phyloP scores from a whole-genome alignment of 148 eudicot genomes.

The Rhododendron molle region DNA sequence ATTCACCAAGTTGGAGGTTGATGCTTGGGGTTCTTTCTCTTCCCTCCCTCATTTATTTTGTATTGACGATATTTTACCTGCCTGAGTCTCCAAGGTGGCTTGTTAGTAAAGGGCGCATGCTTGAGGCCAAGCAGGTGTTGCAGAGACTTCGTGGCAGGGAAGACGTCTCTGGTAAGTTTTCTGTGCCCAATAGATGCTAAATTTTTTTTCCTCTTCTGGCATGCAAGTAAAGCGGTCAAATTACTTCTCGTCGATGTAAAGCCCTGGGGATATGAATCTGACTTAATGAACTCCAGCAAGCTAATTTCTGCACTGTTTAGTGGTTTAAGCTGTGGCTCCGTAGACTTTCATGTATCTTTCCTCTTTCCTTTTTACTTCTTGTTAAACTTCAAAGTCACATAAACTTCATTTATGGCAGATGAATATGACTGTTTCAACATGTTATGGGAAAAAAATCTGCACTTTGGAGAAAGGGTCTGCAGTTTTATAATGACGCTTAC shows the following conservation, averaged over 20 bases:
- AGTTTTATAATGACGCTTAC: neutral
- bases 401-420: neutral
- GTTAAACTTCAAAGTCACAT: neutral
- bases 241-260: neutral
- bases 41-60: conserved; percentile 75
- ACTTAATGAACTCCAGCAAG: neutral
- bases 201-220: neutral
- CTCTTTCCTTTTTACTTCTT: neutral
- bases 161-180: conserved; percentile 65
- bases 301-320: neutral
- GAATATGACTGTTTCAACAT: neutral
- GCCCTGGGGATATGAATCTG: neutral
- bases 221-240: neutral
- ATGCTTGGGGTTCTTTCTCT: conserved; percentile 86
- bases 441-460: neutral
- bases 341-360: neutral
- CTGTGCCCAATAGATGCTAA: neutral
- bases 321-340: neutral
- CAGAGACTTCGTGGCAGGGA: conserved; percentile 73
- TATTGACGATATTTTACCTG: conserved; percentile 50
- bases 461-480: conserved; percentile 2
- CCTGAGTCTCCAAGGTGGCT: conserved; percentile 99
- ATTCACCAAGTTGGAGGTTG: conserved; percentile 76
- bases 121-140: conserved; percentile 74
- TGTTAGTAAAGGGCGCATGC: conserved; percentile 87